These are phyloP conservation scores for Fusarium globosum DNA, from an alignment of 2,329 filamentous ascomycete genomes.

Conservation along the genomic window DNA sequence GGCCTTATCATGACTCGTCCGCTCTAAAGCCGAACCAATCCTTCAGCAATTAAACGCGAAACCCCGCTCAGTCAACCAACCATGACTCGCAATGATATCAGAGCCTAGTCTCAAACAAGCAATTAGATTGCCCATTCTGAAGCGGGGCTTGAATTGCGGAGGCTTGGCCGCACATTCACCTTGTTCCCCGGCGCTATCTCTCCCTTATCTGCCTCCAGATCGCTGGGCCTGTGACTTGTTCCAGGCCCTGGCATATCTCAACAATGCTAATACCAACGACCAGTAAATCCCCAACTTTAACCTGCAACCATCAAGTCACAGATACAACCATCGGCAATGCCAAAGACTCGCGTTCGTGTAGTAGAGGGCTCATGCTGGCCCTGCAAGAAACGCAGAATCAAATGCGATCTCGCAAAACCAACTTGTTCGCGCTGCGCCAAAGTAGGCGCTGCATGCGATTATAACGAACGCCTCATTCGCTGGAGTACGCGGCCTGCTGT, in stretches of 20 bases:
- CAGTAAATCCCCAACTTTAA: background rate
- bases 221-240: background rate
- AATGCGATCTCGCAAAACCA: conserved; percentile 54
- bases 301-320: no score
- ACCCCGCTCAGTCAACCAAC: background rate
- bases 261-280: background rate
- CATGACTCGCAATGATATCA: background rate
- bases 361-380: conserved; percentile 57
- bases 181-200: conserved; percentile 30
- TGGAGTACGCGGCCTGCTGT: conserved; percentile 55
- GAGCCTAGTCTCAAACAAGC: conserved; percentile 17
- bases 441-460: conserved; percentile 42
- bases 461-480: conserved; percentile 53
- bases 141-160: conserved; percentile 15
- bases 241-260: background rate
- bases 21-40: background rate
- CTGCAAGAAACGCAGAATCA: conserved; percentile 57
- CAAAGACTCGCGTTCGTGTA: conserved; percentile 37
- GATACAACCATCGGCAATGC: background rate
- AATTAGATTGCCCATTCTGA: conserved; percentile 41
- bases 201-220: background rate
- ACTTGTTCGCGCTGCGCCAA: conserved; percentile 52
- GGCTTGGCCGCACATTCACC: background rate
- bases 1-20: background rate
- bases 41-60: background rate